These are phyloP conservation scores for Podospora conica DNA, from an alignment of 495 filamentous ascomycete species.

Conservation along the genomic window DNA sequence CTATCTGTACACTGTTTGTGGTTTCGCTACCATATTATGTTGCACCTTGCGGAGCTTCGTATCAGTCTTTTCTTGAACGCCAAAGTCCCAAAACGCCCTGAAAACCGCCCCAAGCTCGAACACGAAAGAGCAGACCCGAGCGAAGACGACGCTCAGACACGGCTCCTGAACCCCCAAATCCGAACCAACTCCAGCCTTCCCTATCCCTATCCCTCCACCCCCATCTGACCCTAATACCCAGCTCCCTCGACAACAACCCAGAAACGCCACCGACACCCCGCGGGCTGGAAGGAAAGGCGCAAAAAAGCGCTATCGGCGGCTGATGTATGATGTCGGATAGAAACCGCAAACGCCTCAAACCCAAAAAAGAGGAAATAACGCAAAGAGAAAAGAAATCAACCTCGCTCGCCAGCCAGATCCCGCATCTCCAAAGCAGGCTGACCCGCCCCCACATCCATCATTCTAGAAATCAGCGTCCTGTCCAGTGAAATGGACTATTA, in stretches of 20 bases:
- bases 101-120: background rate
- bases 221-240: background rate
- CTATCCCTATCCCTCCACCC: background rate
- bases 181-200: background rate
- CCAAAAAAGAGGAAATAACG: background rate
- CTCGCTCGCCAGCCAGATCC: background rate
- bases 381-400: background rate
- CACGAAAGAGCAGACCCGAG: background rate
- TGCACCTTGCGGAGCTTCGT: background rate
- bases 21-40: background rate
- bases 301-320: background rate
- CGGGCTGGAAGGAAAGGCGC: background rate
- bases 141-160: background rate
- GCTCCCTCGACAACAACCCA: background rate
- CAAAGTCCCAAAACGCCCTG: background rate
- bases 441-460: background rate
- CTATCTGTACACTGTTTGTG: background rate
- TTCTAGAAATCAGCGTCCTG: background rate
- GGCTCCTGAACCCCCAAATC: background rate
- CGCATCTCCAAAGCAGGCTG: slow-evolving; percentile 18
- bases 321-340: slow-evolving; percentile 7
- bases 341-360: background rate
- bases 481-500: background rate
- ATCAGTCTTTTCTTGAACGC: background rate
- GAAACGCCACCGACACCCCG: background rate